Evolutionary conservation across 208 protist genomes (phyloP).

Genomic region (Trypanosoma cruzi): DNA sequence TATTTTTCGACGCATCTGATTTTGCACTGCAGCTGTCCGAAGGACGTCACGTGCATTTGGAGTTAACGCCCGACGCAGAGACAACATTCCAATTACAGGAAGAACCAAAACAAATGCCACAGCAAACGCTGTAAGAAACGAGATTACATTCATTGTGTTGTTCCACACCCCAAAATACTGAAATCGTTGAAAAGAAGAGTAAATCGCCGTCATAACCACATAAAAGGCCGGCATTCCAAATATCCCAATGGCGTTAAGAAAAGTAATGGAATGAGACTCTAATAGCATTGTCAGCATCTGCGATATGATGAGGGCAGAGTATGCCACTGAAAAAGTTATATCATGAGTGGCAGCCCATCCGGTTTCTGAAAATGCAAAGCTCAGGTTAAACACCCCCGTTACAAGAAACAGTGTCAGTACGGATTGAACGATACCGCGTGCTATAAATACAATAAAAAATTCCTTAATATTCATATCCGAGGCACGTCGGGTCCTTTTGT

Average conservation of each 20-base stretch:
- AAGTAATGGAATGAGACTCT: slow-evolving; percentile 87
- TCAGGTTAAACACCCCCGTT: slow-evolving; percentile 34
- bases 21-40: slow-evolving; percentile 33
- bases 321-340: slow-evolving; percentile 79
- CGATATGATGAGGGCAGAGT: slow-evolving; percentile 85
- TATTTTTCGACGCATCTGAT: slow-evolving; percentile 11
- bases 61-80: slow-evolving; percentile 5
- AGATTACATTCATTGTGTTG: slow-evolving; percentile 36
- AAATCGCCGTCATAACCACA: slow-evolving; percentile 41
- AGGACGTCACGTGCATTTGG: slow-evolving; percentile 69
- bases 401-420: slow-evolving; percentile 61
- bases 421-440: slow-evolving; percentile 80
- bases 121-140: slow-evolving; percentile 43
- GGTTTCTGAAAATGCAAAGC: slow-evolving; percentile 35
- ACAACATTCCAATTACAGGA: slow-evolving; percentile 41
- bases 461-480: slow-evolving; percentile 57
- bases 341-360: slow-evolving; percentile 63
- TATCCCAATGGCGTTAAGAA: slow-evolving; percentile 60
- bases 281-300: slow-evolving; percentile 85
- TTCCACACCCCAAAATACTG: slow-evolving; percentile 73
- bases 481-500: slow-evolving; percentile 62
- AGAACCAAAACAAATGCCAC: slow-evolving; percentile 47
- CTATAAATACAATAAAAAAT: slow-evolving; percentile 75
- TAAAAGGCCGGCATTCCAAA: slow-evolving; percentile 78
- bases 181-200: slow-evolving; percentile 41